Conservation (phyloP, 2,329 filamentous ascomycete genomes). For the Talaromyces islandicus region DNA sequence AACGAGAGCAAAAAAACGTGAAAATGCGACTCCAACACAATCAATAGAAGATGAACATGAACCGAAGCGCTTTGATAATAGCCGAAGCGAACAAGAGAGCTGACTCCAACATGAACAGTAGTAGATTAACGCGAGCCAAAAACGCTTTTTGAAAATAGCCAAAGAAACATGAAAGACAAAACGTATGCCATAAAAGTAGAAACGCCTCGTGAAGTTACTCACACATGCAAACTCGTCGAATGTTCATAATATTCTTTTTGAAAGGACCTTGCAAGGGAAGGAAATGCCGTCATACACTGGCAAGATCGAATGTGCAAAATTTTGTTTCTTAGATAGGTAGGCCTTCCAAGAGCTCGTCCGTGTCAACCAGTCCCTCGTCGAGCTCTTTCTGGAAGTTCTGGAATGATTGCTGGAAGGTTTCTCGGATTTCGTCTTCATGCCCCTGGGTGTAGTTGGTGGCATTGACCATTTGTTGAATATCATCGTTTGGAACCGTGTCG, state of each 20-base stretch:
- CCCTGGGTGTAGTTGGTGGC: not conserved
- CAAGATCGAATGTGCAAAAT: not conserved
- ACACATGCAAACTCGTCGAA: not conserved
- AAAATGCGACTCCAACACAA: not conserved
- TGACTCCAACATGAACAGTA: not conserved
- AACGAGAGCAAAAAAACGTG: not conserved
- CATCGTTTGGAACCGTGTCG: not conserved
- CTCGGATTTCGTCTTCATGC: not conserved
- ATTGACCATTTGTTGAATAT: not conserved
- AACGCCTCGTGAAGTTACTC: not conserved
- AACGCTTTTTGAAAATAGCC: not conserved
- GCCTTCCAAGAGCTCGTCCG: slow-evolving; percentile 3
- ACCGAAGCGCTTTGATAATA: not conserved
- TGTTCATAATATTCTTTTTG: not conserved
- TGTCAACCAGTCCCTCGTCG: slow-evolving; percentile 1
- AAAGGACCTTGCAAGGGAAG: not conserved
- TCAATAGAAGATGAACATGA: not conserved
- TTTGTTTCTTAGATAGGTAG: not conserved
- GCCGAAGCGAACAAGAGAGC: not conserved
- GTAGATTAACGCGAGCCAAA: not conserved
- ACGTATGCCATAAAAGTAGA: not conserved
- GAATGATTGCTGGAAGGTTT: not conserved
- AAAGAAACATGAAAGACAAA: not conserved
- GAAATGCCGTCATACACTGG: slow-evolving; percentile 1
- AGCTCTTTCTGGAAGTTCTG: slow-evolving; percentile 1